Evolutionary conservation across 208 protist genomes (phyloP), one percentile per base, ranked within the genome.

Genomic region (Leptomonas pyrrhocoris): DNA sequence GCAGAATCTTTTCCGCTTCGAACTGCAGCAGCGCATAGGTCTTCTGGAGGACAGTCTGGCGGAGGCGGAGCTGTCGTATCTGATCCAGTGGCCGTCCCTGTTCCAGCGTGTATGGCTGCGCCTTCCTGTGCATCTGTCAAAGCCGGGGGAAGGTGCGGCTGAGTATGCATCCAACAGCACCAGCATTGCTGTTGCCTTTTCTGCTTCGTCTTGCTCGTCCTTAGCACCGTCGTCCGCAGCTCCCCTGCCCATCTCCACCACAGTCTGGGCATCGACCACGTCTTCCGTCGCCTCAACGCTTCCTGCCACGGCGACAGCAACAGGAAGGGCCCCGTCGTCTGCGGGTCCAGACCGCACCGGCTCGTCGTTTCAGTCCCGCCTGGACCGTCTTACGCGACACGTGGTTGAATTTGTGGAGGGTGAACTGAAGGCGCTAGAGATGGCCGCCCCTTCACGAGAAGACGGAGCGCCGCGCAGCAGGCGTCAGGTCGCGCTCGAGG

Each of bases 1-100:
- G 13, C 84, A 90, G 64, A 55, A 54, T 21, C 58, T 88, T 16
- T 89, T 93, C 64, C 70, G 80, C 34, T 94, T 91, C 56, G 90
- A 96, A 67, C 73, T 96, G 21, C 80, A 84, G 36, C 80, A 84
- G 36, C 88, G 88, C 13, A 51, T 96, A 28, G 81, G 85, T 4
- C 75, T 96, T 15, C 58, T 96, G 21, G 88, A 96, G 69, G 90
- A 96, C 66, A 85, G 84, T 28, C 74, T 96, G 15, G 74, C 77
- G 1, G 76, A 85, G 25, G 90, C 90, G 8, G 79, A 88, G 59
- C 63, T 94, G 34, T 43, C 46, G 19, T 78, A 90, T 27, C 72
- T 94, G 2, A 16, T 93, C 0, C 66, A 79, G 48, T 96, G 83
- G 84, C 88, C 86, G 5, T 21, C 51, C 18, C 34, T 89, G 11